Base-by-base conservation (phyloP, 495 filamentous ascomycete species). In the Aspergillus sparsus region DNA sequence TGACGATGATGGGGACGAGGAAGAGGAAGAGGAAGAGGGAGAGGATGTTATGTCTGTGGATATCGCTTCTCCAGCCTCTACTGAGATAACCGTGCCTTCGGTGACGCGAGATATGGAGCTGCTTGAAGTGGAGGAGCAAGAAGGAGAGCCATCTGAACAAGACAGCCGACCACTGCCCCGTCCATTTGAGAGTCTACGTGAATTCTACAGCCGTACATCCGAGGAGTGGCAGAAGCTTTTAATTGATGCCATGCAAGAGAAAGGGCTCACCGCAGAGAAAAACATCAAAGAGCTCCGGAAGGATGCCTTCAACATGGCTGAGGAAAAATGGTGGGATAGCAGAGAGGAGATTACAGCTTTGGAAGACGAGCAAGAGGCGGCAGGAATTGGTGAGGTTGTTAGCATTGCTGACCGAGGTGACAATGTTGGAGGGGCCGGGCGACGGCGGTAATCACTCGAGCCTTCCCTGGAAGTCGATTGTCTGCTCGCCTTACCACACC, bases 271-370 rank as follows among this genome's bases (percentile, higher is more conserved):
- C 7, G 61, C 69, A 2, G 75, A 75, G 41, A 89, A 89, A 72
- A 82, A 84, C 5, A 77, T 96, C 63, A 98, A 98, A 78, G 94
- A 97, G 77, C 81, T 97, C 59, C 90, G 93, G 66, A 89, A 92
- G 62, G 85, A 83, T 50, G 94, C 93, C 3, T 98, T 97, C 69
- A 85, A 89, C 63, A 79, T 87, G 57, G 91, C 91, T 44, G 94
- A 98, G 76, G 90, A 91, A 71, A 96, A 93, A 69, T 98, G 94
- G 94, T 98, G 94, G 94, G 94, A 97, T 78, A 93, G 90, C 70
- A 81, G 94, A 65, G 94, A 98, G 74, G 94, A 98, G 75, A 89
- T 98, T 61, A 89, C 86, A 58, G 89, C 87, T 7, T 77, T 97
- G 62, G 94, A 98, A 75, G 93, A 97, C 74, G 93, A 96, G 75